These are phyloP conservation scores for Pseudonitzschia multiseries DNA, from an alignment of 108 stramenopile genomes.

Conservation along the genomic window DNA sequence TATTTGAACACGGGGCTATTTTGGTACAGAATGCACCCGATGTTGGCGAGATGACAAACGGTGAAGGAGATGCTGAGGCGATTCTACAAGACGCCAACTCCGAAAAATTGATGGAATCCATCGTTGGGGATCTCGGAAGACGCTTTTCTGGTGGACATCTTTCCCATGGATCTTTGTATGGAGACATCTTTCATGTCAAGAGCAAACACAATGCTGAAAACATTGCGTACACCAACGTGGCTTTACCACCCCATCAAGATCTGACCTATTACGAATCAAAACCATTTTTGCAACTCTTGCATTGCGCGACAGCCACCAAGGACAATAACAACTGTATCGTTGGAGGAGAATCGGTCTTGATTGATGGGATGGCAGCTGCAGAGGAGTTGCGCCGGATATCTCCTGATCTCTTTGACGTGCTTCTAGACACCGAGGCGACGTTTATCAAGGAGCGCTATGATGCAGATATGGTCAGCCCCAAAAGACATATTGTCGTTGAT, in stretches of 20 bases:
- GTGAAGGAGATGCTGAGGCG: not conserved
- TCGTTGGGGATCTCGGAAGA: slow-evolving; percentile 55
- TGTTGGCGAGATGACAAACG: not conserved
- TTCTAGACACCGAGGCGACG: slow-evolving; percentile 55
- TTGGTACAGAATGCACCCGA: slow-evolving; percentile 46
- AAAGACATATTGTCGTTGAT: slow-evolving; percentile 63
- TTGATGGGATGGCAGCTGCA: slow-evolving; percentile 84
- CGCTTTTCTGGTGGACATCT: slow-evolving; percentile 55
- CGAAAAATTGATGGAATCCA: slow-evolving; percentile 7
- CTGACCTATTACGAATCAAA: slow-evolving; percentile 80
- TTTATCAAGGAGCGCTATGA: slow-evolving; percentile 76
- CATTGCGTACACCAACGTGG: slow-evolving; percentile 65
- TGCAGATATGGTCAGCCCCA: slow-evolving; percentile 71
- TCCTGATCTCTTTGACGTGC: slow-evolving; percentile 61
- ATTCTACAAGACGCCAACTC: slow-evolving; percentile 5
- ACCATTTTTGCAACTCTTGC: slow-evolving; percentile 75
- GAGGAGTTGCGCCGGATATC: slow-evolving; percentile 52
- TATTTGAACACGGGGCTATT: slow-evolving; percentile 64
- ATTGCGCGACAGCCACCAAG: slow-evolving; percentile 46
- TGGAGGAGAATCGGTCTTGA: slow-evolving; percentile 68
- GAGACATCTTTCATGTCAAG: slow-evolving; percentile 72
- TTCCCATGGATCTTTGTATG: slow-evolving; percentile 82
- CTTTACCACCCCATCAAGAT: slow-evolving; percentile 77
- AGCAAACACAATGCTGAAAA: slow-evolving; percentile 56
- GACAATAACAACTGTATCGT: slow-evolving; percentile 27